Evolutionary conservation across 345 rosid genomes (phyloP), one percentile per base, ranked within the genome.

Genomic region (Schrenkiella parvula): DNA sequence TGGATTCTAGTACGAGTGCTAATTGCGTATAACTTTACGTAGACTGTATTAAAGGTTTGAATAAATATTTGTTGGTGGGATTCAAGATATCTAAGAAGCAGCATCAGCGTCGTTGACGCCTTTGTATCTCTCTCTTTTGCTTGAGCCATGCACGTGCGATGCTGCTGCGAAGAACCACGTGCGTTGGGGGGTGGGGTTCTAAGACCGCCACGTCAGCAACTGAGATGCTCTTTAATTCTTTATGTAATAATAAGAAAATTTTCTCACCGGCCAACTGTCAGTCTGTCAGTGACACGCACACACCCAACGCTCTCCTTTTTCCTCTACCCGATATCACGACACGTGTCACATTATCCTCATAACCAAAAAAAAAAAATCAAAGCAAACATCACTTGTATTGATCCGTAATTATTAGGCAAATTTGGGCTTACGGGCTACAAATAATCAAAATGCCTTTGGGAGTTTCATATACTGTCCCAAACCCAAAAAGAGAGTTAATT

Each of bases 121-220:
- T 64, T 64, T 26, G 37, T n/a, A n/a, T 26, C 2, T 17, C 2
- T n/a, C 39, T 54, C 38, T 55, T 43, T 25, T 25, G 58, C 39
- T 54, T 64, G 57, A 56, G 50, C 66, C 51, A 73, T 44, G 78
- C 78, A 73, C 78, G 66, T 73, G 78, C 72, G 26, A 15, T 48
- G 29, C 74, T 48, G 29, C 74, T 35, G 67, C 17, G 4, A 62
- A 19, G 34, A 61, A 62, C 13, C 75, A 72, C 76, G 68, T 52
- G 68, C 77, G 29, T 50, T 28, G 50, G 50, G 22, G 3, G 29
- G 39, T 28, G 50, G 50, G 22, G 3, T 21, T 57, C 15, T 25
- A 46, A 46, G 51, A 11, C 42, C 8, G 60, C 34, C 78, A 66
- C 44, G 60, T 66, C 53, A 48, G 39, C 22, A 44, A 26, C 17